Evolutionary conservation across 1,284 basidiomycete species (phyloP).

Genomic region (Earliella scabrosa): DNA sequence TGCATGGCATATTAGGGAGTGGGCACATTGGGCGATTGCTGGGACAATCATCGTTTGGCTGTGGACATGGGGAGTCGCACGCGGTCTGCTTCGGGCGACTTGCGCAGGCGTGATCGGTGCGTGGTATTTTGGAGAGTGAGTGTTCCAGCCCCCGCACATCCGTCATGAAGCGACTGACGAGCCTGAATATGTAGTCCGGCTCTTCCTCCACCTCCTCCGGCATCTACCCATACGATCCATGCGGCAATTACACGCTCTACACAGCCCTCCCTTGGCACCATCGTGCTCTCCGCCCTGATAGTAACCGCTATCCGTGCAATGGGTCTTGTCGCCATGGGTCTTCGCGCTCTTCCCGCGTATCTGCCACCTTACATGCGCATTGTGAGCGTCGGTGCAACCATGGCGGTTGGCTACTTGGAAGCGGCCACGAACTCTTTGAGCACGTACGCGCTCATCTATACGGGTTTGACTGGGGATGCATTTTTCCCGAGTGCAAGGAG

Average conservation of each 20-base stretch:
- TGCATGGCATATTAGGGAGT: slow-evolving; percentile 79
- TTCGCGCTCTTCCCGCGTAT: slow-evolving; percentile 61
- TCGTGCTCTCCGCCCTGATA: slow-evolving; percentile 78
- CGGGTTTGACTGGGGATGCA: slow-evolving; percentile 83
- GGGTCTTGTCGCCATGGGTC: slow-evolving; percentile 48
- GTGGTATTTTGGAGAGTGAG: slow-evolving; percentile 90
- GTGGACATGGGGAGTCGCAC: slow-evolving; percentile 90
- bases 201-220: slow-evolving; percentile 51
- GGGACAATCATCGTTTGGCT: slow-evolving; percentile 76
- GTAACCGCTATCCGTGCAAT: slow-evolving; percentile 71
- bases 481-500: slow-evolving; percentile 82
- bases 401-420: slow-evolving; percentile 61
- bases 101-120: slow-evolving; percentile 86
- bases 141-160: slow-evolving; percentile 4
- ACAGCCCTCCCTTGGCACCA: slow-evolving; percentile 81
- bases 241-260: slow-evolving; percentile 81
- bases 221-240: slow-evolving; percentile 74
- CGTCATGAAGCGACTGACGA: neutral
- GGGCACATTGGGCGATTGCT: slow-evolving; percentile 84
- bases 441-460: slow-evolving; percentile 83
- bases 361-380: slow-evolving; percentile 52
- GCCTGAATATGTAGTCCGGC: slow-evolving; percentile 45
- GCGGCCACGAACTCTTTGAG: slow-evolving; percentile 76
- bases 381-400: slow-evolving; percentile 42
- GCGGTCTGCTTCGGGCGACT: slow-evolving; percentile 80